Conservation (phyloP, 495 filamentous ascomycete species). For the Neurospora sp. region DNA sequence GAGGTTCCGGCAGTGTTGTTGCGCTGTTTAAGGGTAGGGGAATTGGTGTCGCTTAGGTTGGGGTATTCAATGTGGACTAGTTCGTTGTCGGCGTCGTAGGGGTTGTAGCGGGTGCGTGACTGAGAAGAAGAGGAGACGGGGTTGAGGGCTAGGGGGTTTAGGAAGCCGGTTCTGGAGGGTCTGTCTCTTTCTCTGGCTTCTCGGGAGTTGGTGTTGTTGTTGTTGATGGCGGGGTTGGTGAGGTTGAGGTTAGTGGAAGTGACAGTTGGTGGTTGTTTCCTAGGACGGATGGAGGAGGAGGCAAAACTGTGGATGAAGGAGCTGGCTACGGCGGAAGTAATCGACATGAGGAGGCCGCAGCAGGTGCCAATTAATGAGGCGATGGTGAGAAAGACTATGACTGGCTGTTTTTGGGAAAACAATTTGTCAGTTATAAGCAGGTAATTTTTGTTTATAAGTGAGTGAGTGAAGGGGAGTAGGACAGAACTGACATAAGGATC, state of each 20-base stretch:
- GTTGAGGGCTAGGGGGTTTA: neutral
- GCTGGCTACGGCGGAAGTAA: too few species aligned
- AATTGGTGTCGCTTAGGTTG: neutral
- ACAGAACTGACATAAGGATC: neutral
- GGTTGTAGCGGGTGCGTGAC: neutral
- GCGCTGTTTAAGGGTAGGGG: neutral
- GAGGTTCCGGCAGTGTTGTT: neutral
- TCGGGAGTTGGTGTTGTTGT: neutral
- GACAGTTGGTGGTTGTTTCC: neutral
- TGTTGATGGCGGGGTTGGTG: neutral
- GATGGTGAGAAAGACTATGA: neutral
- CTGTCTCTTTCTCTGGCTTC: neutral
- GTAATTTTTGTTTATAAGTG: too few species aligned
- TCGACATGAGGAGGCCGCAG: too few species aligned
- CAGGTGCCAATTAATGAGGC: too few species aligned
- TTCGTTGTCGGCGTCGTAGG: neutral
- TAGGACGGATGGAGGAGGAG: neutral
- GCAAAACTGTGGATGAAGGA: neutral
- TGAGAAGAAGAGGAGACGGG: neutral
- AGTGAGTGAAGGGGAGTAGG: neutral
- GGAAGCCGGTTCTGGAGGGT: neutral
- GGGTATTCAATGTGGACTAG: neutral
- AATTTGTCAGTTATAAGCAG: neutral
- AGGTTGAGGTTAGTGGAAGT: neutral
- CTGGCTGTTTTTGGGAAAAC: neutral